Conservation (phyloP, 75 land plant genomes). For the Azolla pinnata region DNA sequence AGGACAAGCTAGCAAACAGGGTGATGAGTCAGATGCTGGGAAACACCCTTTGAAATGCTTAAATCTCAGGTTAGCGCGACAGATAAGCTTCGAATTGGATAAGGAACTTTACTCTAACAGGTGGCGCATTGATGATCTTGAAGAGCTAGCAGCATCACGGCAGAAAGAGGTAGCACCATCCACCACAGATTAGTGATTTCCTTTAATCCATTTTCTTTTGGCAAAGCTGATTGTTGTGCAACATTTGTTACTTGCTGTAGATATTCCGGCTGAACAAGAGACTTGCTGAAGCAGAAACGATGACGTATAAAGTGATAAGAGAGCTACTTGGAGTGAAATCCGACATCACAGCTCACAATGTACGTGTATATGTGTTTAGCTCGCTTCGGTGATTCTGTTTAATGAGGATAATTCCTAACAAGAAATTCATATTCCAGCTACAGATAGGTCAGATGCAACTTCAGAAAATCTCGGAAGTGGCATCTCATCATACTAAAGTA, state of each 20-base stretch:
- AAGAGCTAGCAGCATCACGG: slow-evolving; percentile 53
- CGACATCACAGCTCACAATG: slow-evolving; percentile 70
- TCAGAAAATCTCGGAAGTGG: slow-evolving; percentile 38
- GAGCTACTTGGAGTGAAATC: slow-evolving; percentile 86
- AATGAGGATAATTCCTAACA: too few species aligned
- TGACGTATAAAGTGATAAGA: slow-evolving; percentile 97
- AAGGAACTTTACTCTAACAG: slow-evolving; percentile 55
- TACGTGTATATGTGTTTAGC: too few species aligned
- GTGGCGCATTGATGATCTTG: slow-evolving; percentile 75
- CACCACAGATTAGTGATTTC: too few species aligned
- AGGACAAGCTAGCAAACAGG: slow-evolving; percentile 17
- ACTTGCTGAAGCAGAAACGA: slow-evolving; percentile 88
- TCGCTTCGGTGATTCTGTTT: too few species aligned
- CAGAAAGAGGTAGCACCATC: slow-evolving; percentile 99
- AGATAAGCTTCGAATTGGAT: slow-evolving; percentile 68
- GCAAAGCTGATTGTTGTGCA: too few species aligned
- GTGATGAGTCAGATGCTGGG: slow-evolving; percentile 32
- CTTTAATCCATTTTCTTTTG: too few species aligned
- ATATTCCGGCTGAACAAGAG: slow-evolving; percentile 73
- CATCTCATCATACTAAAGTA: slow-evolving; percentile 29
- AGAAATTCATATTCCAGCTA: too few species aligned
- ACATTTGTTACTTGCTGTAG: too few species aligned
- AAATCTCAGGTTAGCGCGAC: slow-evolving; percentile 64
- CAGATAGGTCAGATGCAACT: slow-evolving; percentile 44
- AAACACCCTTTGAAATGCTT: slow-evolving; percentile 89